Conservation (phyloP, 1,284 basidiomycete species). For the Tylopilus orsonianus region DNA sequence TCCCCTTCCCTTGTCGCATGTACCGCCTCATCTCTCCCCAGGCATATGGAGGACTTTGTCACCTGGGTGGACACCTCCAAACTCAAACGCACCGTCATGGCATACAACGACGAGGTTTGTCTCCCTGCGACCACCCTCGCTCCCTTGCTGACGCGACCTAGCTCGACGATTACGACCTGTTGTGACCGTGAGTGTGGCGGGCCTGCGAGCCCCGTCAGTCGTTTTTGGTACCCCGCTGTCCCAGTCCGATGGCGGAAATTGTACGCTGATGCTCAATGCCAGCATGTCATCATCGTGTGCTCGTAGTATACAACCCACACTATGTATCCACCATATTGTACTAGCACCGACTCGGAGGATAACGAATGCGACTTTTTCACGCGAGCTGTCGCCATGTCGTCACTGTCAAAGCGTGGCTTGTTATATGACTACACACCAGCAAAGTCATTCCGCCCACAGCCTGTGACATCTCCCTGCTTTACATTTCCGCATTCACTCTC, state of each 20-base stretch:
- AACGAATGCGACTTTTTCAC: constrained; percentile 24
- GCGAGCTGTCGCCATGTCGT: constrained; percentile 20
- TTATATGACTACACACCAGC: constrained; percentile 3
- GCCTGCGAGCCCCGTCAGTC: background rate
- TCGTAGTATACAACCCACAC: background rate
- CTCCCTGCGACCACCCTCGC: background rate
- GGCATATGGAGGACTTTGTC: constrained; percentile 98
- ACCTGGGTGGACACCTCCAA: constrained; percentile 99
- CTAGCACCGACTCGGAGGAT: constrained; percentile 5
- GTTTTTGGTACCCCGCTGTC: background rate
- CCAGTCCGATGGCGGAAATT: constrained; percentile 6
- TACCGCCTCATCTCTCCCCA: constrained; percentile 31
- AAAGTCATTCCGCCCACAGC: constrained; percentile 5
- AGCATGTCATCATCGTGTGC: background rate
- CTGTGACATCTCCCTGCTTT: constrained; percentile 5
- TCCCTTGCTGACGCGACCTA: constrained; percentile 34
- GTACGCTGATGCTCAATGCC: background rate
- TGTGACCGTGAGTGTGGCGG: constrained; percentile 43
- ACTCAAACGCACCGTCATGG: constrained; percentile 93
- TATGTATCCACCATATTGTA: constrained; percentile 5
- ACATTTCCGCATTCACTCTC: constrained; percentile 5
- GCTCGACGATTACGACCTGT: constrained; percentile 89
- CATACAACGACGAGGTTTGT: constrained; percentile 93
- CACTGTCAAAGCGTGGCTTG: constrained; percentile 12
- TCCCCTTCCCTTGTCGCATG: background rate